These are phyloP conservation scores for Pterocarpus santalinus DNA, from an alignment of 306 rosid species.

Conservation along the genomic window DNA sequence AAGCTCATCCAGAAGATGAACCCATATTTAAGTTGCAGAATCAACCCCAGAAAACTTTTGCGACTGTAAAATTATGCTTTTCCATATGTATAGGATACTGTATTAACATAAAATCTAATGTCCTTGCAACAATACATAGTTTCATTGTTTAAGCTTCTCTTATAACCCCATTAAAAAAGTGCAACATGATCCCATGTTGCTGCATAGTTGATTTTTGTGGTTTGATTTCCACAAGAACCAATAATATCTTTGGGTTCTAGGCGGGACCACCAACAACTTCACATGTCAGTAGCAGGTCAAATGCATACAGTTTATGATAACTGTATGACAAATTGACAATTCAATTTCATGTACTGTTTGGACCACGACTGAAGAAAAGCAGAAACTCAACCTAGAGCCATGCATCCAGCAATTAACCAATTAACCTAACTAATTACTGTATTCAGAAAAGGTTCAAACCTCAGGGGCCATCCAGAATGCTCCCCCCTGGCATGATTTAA, in stretches of 20 bases:
- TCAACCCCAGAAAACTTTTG: neutral
- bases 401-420: constrained; percentile 14
- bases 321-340: constrained; percentile 2
- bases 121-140: neutral
- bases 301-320: neutral
- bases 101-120: neutral
- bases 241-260: constrained; percentile 31
- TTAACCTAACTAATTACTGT: constrained; percentile 1
- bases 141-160: constrained; percentile 27
- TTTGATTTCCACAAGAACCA: neutral
- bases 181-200: neutral
- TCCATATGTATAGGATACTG: neutral
- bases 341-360: constrained; percentile 19
- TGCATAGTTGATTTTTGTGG: neutral
- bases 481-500: constrained; percentile 85
- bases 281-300: neutral
- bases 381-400: constrained; percentile 30
- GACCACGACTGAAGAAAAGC: constrained; percentile 33
- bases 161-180: neutral
- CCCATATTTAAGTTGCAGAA: neutral
- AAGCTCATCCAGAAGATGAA: neutral
- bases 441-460: constrained; percentile 65
- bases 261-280: constrained; percentile 27
- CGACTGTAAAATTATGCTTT: neutral
- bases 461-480: constrained; percentile 99